phyloP scores from a whole-genome alignment of 202 grass and related monocot species.

The Dendrocalamus latiflorus region DNA sequence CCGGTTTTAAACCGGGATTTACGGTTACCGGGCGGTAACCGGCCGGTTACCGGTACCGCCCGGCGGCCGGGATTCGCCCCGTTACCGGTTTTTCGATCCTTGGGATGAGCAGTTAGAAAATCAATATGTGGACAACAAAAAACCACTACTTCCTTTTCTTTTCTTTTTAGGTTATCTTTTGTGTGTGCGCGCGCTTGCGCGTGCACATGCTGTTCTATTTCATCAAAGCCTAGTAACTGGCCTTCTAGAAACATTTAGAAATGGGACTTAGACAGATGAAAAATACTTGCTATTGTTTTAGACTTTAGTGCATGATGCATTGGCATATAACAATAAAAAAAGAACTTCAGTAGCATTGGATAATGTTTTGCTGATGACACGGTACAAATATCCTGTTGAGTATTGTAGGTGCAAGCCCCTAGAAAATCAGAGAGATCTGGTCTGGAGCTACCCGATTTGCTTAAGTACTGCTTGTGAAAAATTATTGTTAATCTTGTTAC shows the following conservation, averaged over 20 bases:
- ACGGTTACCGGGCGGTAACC: too few species aligned
- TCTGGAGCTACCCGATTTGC: background rate
- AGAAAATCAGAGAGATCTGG: background rate
- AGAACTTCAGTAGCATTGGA: background rate
- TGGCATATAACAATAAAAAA: background rate
- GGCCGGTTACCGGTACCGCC: too few species aligned
- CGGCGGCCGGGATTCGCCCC: too few species aligned
- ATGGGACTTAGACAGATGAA: background rate
- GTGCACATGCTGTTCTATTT: background rate
- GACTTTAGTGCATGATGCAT: background rate
- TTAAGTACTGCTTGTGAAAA: background rate
- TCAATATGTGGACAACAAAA: background rate
- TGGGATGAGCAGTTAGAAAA: background rate
- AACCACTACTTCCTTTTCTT: background rate
- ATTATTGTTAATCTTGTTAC: background rate
- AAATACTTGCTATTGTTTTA: background rate
- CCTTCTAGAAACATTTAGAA: slow-evolving; percentile 15
- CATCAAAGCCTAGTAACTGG: background rate
- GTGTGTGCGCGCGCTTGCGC: too few species aligned
- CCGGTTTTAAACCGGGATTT: too few species aligned
- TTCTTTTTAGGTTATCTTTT: background rate
- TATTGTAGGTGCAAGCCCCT: background rate
- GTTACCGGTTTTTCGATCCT: too few species aligned
- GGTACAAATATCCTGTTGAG: background rate
- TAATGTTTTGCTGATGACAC: background rate